Percentiles rank a stretch among this genome's conserved stretches.
These are phyloP conservation scores for Chrysosphaeria jannelii DNA, from an alignment of 2,329 filamentous ascomycete genomes.

Conservation along the genomic window DNA sequence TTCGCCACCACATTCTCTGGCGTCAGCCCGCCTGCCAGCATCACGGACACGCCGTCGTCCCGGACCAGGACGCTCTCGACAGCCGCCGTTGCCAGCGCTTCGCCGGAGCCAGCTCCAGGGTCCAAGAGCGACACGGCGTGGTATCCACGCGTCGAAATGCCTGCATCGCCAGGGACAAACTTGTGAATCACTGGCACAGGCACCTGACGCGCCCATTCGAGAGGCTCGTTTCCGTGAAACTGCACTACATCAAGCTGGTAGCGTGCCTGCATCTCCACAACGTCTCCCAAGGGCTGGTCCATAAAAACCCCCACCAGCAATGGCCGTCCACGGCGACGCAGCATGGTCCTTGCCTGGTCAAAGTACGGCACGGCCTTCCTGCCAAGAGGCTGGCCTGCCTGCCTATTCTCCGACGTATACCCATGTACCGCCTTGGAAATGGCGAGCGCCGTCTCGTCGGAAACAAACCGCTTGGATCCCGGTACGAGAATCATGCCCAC, in stretches of 20 bases:
- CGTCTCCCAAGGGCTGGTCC: conserved; percentile 59
- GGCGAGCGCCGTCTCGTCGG: conserved; percentile 43
- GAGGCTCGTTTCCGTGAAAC: conserved; percentile 67
- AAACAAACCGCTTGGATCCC: conserved; percentile 50
- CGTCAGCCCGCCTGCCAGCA: conserved; percentile 64
- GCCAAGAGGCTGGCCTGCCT: conserved; percentile 9
- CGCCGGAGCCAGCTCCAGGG: conserved; percentile 58
- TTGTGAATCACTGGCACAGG: conserved; percentile 74
- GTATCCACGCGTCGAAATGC: conserved; percentile 43
- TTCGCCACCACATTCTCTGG: conserved; percentile 45
- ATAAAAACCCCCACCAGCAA: conserved; percentile 83
- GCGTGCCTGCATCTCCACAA: conserved; percentile 46
- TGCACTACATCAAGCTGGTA: conserved; percentile 71
- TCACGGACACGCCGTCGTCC: conserved; percentile 39
- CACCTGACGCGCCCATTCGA: conserved; percentile 75
- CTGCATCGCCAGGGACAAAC: conserved; percentile 50
- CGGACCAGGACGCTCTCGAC: conserved; percentile 34
- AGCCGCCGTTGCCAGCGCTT: conserved; percentile 39
- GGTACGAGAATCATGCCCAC: conserved; percentile 80
- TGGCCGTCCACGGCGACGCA: conserved; percentile 23
- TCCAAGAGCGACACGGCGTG: conserved; percentile 67
- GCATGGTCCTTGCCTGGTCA: too few relatives aligned
- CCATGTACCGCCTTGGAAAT: conserved; percentile 56
- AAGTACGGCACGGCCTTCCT: too few relatives aligned
- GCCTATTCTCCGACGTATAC: conserved; percentile 1